These are phyloP conservation scores for Ophiocordyceps camponoti-saundersi DNA, from an alignment of 2,329 filamentous ascomycete species.

Conservation along the genomic window DNA sequence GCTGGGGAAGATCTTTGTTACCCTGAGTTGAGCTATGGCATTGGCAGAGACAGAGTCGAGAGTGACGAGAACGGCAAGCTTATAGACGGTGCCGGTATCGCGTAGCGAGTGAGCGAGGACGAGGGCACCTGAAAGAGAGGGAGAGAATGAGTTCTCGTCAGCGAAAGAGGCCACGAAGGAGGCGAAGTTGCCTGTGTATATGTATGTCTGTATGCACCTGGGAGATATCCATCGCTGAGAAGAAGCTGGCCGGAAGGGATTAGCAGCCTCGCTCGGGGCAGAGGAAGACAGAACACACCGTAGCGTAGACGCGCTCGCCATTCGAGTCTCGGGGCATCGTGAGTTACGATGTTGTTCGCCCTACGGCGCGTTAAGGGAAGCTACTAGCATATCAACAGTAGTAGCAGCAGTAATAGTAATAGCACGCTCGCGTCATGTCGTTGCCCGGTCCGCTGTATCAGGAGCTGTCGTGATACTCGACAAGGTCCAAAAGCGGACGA, in stretches of 20 bases:
- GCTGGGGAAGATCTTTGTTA: constrained; percentile 16
- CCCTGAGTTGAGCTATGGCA: constrained; percentile 65
- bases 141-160: not conserved
- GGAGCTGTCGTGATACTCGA: not conserved
- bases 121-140: constrained; percentile 51
- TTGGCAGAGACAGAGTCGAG: constrained; percentile 59
- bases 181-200: not conserved
- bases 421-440: not conserved
- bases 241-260: constrained; percentile 54
- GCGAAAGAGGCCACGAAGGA: not conserved
- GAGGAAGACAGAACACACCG: constrained; percentile 23
- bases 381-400: not conserved
- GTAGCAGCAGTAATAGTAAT: not conserved
- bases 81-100: constrained; percentile 75
- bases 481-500: not conserved
- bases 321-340: not conserved
- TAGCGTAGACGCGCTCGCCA: constrained; percentile 37
- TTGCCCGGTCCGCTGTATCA: not conserved
- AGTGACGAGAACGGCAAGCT: constrained; percentile 71
- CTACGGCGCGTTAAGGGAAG: not conserved
- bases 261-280: not conserved
- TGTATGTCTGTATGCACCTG: constrained; percentile 40
- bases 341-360: not conserved
- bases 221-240: constrained; percentile 80
- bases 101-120: constrained; percentile 88